Evolutionary conservation across 2,329 filamentous ascomycete species (phyloP).

Genomic region (Lomentospora prolificans): DNA sequence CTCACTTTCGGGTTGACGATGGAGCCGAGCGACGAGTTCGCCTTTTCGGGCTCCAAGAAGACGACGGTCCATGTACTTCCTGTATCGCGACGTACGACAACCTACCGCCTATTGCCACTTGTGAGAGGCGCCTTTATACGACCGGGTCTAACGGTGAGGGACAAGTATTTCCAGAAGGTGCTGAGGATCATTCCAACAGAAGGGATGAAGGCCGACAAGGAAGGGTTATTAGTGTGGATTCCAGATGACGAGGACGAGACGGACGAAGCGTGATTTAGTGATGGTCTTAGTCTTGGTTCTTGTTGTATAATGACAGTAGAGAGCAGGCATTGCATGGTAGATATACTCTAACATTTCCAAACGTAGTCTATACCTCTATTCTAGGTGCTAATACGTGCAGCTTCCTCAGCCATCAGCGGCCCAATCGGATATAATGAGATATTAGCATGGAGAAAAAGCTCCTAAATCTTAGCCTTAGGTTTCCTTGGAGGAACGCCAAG

Average conservation of each 20-base stretch:
- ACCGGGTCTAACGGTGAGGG: constrained; percentile 67
- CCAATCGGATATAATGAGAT: no score
- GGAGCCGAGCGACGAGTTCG: constrained; percentile 88
- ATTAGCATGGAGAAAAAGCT: no score
- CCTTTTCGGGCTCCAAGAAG: constrained; percentile 81
- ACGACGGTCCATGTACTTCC: constrained; percentile 74
- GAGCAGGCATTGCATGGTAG: not conserved
- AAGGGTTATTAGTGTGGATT: constrained; percentile 55
- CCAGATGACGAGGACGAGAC: constrained; percentile 25
- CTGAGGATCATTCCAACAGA: constrained; percentile 71
- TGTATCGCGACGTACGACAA: constrained; percentile 62
- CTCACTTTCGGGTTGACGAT: constrained; percentile 86
- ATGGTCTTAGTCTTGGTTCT: not conserved
- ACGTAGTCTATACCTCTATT: constrained; percentile 1
- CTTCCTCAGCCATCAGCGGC: no score
- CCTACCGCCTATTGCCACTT: constrained; percentile 65
- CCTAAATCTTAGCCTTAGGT: constrained; percentile 4
- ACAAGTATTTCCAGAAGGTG: constrained; percentile 89
- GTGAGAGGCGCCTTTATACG: constrained; percentile 56
- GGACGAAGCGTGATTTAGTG: constrained; percentile 1
- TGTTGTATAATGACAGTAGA: not conserved
- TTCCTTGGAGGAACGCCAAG: constrained; percentile 5
- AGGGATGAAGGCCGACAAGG: constrained; percentile 56
- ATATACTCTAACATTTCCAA: not conserved
- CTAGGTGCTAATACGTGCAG: not conserved